These are phyloP conservation scores for Metschnikowia cubensis DNA, from an alignment of 805 yeast species.

Conservation along the genomic window DNA sequence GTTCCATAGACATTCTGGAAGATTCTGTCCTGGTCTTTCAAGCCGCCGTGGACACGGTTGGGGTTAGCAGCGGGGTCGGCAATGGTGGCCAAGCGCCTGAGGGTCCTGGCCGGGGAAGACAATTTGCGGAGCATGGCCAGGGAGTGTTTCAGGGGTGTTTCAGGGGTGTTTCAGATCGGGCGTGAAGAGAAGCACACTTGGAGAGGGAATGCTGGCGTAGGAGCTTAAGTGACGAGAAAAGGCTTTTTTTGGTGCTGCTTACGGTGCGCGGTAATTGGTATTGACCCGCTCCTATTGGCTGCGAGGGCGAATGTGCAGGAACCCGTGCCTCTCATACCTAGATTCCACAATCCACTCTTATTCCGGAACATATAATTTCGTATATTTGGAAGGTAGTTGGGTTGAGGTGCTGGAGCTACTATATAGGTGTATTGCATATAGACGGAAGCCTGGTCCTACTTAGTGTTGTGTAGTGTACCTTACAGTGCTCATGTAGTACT, in stretches of 20 bases:
- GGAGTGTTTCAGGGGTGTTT: neutral
- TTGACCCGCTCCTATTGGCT: constrained; percentile 17
- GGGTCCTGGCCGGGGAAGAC: constrained; percentile 23
- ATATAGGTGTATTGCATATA: too few species aligned
- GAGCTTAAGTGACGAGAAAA: neutral
- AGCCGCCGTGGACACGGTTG: constrained; percentile 63
- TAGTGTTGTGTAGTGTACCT: too few species aligned
- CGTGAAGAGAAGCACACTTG: neutral
- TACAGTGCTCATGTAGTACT: too few species aligned
- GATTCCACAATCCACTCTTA: neutral
- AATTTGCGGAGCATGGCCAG: constrained; percentile 35
- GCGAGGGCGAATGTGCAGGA: neutral
- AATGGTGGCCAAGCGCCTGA: constrained; percentile 41
- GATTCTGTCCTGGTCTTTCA: constrained; percentile 78
- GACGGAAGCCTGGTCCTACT: too few species aligned
- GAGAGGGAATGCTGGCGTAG: neutral
- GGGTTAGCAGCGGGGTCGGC: constrained; percentile 48
- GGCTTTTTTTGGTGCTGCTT: constrained; percentile 9
- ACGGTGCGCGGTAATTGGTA: constrained; percentile 13
- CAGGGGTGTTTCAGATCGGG: neutral
- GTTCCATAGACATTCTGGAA: constrained; percentile 78
- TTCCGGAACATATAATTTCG: too few species aligned
- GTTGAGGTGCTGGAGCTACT: too few species aligned
- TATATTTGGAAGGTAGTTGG: too few species aligned
- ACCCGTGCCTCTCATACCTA: neutral